Conservation (phyloP, 2,329 filamentous ascomycete species). For the Colletotrichum neosansevieriae region DNA sequence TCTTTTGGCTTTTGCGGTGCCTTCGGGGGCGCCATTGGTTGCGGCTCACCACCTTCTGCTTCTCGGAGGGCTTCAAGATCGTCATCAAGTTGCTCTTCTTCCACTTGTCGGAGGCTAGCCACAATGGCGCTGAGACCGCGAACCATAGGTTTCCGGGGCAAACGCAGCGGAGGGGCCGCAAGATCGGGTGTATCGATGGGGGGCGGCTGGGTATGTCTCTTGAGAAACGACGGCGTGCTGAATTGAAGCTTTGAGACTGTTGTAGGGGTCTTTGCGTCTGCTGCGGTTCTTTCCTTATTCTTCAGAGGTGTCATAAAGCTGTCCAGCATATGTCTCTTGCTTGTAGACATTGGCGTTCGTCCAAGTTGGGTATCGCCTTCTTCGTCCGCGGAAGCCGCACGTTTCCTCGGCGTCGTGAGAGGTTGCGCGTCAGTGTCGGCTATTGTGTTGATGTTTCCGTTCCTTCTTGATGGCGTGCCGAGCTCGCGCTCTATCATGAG, state of each 20-base stretch:
- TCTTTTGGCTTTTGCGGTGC: conserved; percentile 46
- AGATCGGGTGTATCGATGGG: conserved; percentile 69
- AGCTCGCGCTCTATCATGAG: conserved; percentile 66
- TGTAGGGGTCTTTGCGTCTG: conserved; percentile 58
- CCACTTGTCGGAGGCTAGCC: conserved; percentile 75
- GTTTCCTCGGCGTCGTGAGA: conserved; percentile 63
- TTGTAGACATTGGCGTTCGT: conserved; percentile 65
- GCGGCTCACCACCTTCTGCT: conserved; percentile 66
- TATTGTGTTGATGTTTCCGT: conserved; percentile 48
- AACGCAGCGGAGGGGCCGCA: conserved; percentile 61
- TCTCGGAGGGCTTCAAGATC: conserved; percentile 81
- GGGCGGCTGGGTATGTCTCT: conserved; percentile 58
- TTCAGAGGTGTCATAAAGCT: conserved; percentile 75
- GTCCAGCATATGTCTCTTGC: conserved; percentile 72
- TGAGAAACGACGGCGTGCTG: conserved; percentile 79
- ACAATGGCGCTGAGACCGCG: conserved; percentile 81
- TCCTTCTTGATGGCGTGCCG: conserved; percentile 62
- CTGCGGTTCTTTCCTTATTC: conserved; percentile 54
- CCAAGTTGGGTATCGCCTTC: conserved; percentile 51
- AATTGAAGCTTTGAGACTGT: conserved; percentile 70
- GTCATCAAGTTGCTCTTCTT: conserved; percentile 76
- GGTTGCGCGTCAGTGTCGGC: conserved; percentile 39
- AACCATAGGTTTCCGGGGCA: conserved; percentile 72
- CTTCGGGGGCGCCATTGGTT: conserved; percentile 39
- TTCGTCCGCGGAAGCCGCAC: conserved; percentile 47